These are phyloP conservation scores for Sphagnum tenellum DNA, from an alignment of 225 moss, liverwort and hornwort genomes.

Conservation along the genomic window DNA sequence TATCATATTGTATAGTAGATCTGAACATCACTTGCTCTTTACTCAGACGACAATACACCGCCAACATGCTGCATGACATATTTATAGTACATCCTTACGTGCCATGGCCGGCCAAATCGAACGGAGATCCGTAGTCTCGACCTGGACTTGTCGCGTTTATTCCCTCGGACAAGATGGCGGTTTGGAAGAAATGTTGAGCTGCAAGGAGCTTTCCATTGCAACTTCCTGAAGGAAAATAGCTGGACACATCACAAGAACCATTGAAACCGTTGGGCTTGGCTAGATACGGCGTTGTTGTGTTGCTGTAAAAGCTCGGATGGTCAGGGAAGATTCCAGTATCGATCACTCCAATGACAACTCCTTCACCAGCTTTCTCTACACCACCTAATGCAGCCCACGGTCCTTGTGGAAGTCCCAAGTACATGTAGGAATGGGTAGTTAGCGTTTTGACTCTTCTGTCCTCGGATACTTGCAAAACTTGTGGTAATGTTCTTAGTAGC, in stretches of 20 bases:
- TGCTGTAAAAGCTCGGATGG: constrained; percentile 37
- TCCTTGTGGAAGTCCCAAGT: constrained; percentile 24
- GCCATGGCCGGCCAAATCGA: too few species aligned
- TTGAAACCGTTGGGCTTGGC: constrained; percentile 6
- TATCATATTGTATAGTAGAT: too few species aligned
- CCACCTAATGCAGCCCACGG: constrained; percentile 23
- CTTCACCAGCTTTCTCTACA: constrained; percentile 29
- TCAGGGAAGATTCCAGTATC: constrained; percentile 43
- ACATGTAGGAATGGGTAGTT: constrained; percentile 27
- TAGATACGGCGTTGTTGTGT: constrained; percentile 6
- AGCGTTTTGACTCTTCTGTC: constrained; percentile 13
- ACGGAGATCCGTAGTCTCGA: too few species aligned
- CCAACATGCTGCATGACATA: too few species aligned
- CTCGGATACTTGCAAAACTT: constrained; percentile 12
- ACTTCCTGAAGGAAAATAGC: constrained; percentile 24
- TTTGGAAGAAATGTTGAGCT: constrained; percentile 31
- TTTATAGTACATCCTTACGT: too few species aligned
- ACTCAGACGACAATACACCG: too few species aligned
- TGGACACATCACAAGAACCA: constrained; percentile 17
- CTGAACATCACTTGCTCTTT: too few species aligned
- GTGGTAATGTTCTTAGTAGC: constrained; percentile 8
- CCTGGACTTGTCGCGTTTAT: too few species aligned
- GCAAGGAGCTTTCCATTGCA: constrained; percentile 50
- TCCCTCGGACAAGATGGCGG: not conserved
- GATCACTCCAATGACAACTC: constrained; percentile 32